Base-by-base conservation (phyloP, 805 yeast genomes). In the Pachysolen tannophilus region DNA sequence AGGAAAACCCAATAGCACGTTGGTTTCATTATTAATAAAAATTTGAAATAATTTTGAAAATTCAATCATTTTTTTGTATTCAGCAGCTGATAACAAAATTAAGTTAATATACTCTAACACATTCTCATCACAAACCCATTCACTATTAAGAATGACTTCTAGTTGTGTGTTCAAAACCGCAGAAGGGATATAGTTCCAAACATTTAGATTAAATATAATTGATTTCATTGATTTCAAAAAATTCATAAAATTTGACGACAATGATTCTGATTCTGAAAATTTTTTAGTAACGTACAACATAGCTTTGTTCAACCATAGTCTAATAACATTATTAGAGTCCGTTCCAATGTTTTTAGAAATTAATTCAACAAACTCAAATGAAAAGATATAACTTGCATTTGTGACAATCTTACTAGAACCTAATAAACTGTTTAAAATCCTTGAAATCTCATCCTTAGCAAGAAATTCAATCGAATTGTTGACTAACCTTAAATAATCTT, bases 251-350 rank as follows among this genome's bases (percentile, higher is more conserved):
- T 50, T 46, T 0, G 48, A 29, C 5, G 57, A 35, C 4, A 58
- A 40, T 3, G 43, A 39, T 0, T 48, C 48, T 11, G 61, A 52
- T 45, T 79, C 83, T 1, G 88, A 77, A 41, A 80, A 63, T 40
- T 68, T 63, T 43, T 74, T 79, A 7, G 88, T 82, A 33, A 79
- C 62, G 47, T 71, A 78, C 5, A 83, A 50, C 40, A 71, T 59
- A 6, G 77, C 62, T 42, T 77, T 73, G 41, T 72, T 67, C 26
- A 75, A 42, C 90, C 90, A 82, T 2, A 53, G 45, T 13, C 50
- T n/a, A 14, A 28, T 10, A 8, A 28, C 13, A 15, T 20, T 17
- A 10, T n/a, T 10, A 8, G 15, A 23, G 6, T 31, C 24, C 4
- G 26, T 11, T 13, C 9, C 6, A 24, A 30, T 9, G 11, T 21